Conservation (phyloP, 768 basidiomycete species). For the Lentinula detonsa region DNA sequence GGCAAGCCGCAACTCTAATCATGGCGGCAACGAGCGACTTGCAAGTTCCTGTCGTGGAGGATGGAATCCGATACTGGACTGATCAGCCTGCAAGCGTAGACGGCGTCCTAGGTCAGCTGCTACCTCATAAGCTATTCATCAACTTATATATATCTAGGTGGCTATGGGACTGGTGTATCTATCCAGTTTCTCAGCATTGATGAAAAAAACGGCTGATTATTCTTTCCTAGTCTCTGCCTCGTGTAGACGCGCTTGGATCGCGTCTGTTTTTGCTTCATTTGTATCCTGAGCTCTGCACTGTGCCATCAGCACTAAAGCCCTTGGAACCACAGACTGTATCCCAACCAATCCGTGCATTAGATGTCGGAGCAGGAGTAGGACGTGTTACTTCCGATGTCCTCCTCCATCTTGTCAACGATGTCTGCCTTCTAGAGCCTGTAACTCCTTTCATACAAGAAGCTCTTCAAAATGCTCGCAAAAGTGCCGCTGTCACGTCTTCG, state of each 20-base stretch:
- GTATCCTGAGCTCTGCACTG: constrained; percentile 70
- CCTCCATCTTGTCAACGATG: constrained; percentile 81
- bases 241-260: constrained; percentile 86
- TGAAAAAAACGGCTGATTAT: background rate
- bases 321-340: constrained; percentile 23
- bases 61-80: constrained; percentile 86
- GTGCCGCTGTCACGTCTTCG: constrained; percentile 16
- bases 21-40: constrained; percentile 4
- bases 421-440: constrained; percentile 89
- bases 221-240: constrained; percentile 67
- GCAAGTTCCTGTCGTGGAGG: constrained; percentile 50
- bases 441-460: constrained; percentile 72
- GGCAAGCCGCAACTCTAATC: background rate
- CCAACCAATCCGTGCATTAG: constrained; percentile 63
- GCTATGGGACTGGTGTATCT: constrained; percentile 30
- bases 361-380: constrained; percentile 93
- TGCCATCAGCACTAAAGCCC: constrained; percentile 67
- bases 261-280: constrained; percentile 82
- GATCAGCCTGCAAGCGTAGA: constrained; percentile 41
- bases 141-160: background rate
- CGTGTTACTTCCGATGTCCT: constrained; percentile 87
- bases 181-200: background rate
- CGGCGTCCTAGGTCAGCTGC: background rate
- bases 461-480: constrained; percentile 31
- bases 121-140: background rate